Conservation (phyloP, 2,329 filamentous ascomycete species). For the Lachnellula arida region DNA sequence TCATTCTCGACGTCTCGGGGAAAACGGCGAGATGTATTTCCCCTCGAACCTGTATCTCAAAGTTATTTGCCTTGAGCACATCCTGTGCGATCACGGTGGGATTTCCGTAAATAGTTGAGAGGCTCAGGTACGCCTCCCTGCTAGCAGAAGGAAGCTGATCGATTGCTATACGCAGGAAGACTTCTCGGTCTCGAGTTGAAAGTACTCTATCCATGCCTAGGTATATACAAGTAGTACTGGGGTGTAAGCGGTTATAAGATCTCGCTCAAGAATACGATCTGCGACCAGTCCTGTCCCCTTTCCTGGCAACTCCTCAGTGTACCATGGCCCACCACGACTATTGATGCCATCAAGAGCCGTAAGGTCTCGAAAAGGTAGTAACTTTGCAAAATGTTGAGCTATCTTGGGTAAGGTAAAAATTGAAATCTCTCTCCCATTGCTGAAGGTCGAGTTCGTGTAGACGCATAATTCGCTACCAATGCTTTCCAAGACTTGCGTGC, state of each 20-base stretch:
- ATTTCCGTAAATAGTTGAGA: conserved; percentile 3
- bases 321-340: not conserved
- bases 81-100: conserved; percentile 4
- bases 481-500: not conserved
- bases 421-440: conserved; percentile 3
- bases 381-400: not conserved
- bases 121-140: conserved; percentile 1
- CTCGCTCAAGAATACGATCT: not conserved
- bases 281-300: conserved; percentile 7
- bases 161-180: conserved; percentile 1
- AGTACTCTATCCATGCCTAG: not conserved
- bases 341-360: not conserved
- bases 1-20: conserved; percentile 37
- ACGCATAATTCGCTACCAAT: conserved; percentile 3
- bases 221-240: conserved; percentile 3
- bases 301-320: not conserved
- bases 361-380: not conserved
- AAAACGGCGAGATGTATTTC: conserved; percentile 23
- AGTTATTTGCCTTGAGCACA: conserved; percentile 13
- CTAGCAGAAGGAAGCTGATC: not conserved
- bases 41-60: conserved; percentile 10
- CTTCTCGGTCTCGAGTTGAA: not conserved
- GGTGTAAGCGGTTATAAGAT: not conserved
- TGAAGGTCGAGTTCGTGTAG: conserved; percentile 6
- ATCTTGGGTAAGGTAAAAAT: conserved; percentile 10